These are phyloP conservation scores for Coelastrella sp. DNA, from an alignment of 139 green algal species.

Conservation along the genomic window DNA sequence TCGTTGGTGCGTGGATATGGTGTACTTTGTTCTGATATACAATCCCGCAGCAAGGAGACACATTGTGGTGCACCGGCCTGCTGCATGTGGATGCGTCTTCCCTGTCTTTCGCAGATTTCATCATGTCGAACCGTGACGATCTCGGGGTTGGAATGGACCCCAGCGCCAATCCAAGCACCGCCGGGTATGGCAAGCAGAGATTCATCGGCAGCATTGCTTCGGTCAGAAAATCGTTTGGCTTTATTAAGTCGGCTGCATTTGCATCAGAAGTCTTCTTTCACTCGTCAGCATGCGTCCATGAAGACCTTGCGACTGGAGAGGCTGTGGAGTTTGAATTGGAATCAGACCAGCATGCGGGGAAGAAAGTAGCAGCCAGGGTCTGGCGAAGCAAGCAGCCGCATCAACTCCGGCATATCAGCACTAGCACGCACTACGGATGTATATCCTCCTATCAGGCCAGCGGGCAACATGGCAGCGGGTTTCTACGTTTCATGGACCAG, in stretches of 20 bases:
- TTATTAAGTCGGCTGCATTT: not conserved
- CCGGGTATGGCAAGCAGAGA: not conserved
- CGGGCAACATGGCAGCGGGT: not conserved
- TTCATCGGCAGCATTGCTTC: not conserved
- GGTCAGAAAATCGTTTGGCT: conserved; percentile 15
- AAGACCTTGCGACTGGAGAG: not conserved
- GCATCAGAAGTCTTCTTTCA: conserved; percentile 28
- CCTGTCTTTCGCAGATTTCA: no score
- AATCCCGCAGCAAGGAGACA: no score
- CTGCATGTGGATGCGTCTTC: no score
- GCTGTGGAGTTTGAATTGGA: conserved; percentile 15
- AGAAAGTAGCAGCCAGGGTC: not conserved
- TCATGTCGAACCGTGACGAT: no score
- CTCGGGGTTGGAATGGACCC: no score
- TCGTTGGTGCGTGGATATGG: no score
- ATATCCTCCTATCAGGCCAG: not conserved
- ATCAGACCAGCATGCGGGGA: not conserved
- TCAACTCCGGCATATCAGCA: not conserved
- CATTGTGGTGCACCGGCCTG: no score
- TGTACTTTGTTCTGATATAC: no score
- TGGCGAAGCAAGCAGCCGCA: not conserved
- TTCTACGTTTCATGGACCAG: conserved; percentile 3
- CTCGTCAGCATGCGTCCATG: not conserved
- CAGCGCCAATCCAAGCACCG: not conserved
- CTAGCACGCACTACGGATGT: not conserved